Evolutionary conservation across 371 early-diverging fungal genomes (phyloP).

Genomic region (Mortierella sp.): DNA sequence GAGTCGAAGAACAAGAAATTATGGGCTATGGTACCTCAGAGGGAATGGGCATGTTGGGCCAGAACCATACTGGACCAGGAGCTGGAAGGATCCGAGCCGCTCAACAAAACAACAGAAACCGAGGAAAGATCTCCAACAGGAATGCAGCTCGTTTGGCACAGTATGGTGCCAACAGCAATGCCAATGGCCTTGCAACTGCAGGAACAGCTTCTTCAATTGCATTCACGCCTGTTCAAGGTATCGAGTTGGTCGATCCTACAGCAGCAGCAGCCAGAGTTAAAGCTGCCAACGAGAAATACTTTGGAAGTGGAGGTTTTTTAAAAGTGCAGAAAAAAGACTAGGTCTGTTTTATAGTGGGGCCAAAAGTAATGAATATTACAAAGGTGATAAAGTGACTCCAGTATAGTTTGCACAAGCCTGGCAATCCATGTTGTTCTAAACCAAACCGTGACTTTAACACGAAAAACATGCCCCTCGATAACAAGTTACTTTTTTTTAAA

Average conservation of each 20-base stretch:
- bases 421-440: too few relatives aligned
- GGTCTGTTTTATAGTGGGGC: not conserved
- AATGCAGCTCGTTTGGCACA: constrained; percentile 51
- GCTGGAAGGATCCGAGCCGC: constrained; percentile 43
- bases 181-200: constrained; percentile 63
- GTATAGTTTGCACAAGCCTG: too few relatives aligned
- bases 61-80: constrained; percentile 28
- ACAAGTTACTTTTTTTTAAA: too few relatives aligned
- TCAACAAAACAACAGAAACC: constrained; percentile 38
- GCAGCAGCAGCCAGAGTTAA: constrained; percentile 74
- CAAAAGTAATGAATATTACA: too few relatives aligned
- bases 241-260: constrained; percentile 94
- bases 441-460: too few relatives aligned
- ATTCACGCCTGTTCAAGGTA: constrained; percentile 96
- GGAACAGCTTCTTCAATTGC: constrained; percentile 93
- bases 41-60: constrained; percentile 91
- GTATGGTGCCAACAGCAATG: constrained; percentile 31
- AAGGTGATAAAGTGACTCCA: too few relatives aligned
- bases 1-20: constrained; percentile 91
- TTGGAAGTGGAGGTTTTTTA: constrained; percentile 78
- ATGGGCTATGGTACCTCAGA: constrained; percentile 84
- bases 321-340: constrained; percentile 65
- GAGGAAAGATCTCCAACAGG: constrained; percentile 49
- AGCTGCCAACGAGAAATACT: constrained; percentile 84
- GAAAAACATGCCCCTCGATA: too few relatives aligned